Percentiles rank a stretch among this genome's conserved stretches.
phyloP scores from a whole-genome alignment of 2,329 filamentous ascomycete species.

The Fonsecaea monophora region DNA sequence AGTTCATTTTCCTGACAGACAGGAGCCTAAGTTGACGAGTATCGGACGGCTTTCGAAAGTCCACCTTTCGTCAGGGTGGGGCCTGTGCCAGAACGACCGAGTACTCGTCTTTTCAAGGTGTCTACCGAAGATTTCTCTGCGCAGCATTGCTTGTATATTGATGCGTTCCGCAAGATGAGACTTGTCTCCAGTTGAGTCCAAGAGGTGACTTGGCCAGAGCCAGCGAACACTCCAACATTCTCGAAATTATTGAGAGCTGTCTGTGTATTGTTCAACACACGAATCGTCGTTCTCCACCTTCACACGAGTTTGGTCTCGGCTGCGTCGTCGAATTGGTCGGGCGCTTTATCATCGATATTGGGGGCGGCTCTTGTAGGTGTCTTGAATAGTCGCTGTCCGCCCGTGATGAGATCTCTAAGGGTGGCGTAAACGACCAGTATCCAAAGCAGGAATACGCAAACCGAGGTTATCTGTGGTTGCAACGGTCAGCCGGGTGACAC shows the following conservation, averaged over 20 bases:
- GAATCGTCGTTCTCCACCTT: not conserved
- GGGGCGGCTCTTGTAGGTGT: not conserved
- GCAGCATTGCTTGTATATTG: not conserved
- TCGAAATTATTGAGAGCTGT: not conserved
- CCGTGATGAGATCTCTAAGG: constrained; percentile 44
- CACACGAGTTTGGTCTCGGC: constrained; percentile 10
- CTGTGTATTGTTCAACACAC: not conserved
- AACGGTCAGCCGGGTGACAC: not conserved
- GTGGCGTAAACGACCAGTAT: constrained; percentile 61
- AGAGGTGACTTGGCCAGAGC: not conserved
- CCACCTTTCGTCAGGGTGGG: not conserved
- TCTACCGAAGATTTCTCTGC: too few species aligned
- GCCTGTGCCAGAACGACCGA: not conserved
- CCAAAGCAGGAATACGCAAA: constrained; percentile 61
- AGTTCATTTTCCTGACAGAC: not conserved
- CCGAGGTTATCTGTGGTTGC: constrained; percentile 49
- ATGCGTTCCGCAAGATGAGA: not conserved
- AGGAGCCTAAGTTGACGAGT: not conserved
- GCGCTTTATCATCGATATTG: constrained; percentile 2
- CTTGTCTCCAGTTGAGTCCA: not conserved
- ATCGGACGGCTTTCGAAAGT: not conserved
- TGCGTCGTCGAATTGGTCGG: constrained; percentile 11
- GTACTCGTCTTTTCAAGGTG: not conserved
- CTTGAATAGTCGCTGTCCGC: constrained; percentile 27
- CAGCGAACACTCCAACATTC: not conserved